Base-by-base conservation (phyloP, 352 stramenopile genomes). In the Peronospora farinosa region DNA sequence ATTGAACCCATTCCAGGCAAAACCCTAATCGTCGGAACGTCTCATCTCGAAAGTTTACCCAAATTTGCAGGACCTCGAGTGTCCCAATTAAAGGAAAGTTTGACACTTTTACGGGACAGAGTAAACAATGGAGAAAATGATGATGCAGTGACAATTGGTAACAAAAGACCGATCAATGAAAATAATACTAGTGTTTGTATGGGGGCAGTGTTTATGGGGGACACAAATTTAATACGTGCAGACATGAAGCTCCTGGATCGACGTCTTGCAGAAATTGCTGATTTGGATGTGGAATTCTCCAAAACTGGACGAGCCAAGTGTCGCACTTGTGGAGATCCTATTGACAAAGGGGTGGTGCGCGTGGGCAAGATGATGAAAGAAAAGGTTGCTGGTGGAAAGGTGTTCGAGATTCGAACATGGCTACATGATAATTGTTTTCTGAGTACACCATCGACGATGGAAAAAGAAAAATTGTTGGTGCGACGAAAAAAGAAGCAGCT, bases 161-260 rank as follows among this genome's bases (percentile, higher is more conserved):
- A 36, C n/a, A 48, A 56, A 30, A 41, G 56, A 41, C 19, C 6
- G 0, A 37, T 12, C 38, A 12, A 38, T n/a, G 16, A 41, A 23
- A 57, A 25, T 7, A n/a, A n/a, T 27, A 16, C 37, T n/a, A 41
- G 16, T 47, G 37, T 50, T 23, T 84, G 74, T 45, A 40, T 88
- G 1, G 80, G 80, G 7, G 74, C 75, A 2, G 50, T 91, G 2
- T 77, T 91, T 50, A 88, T 91, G 77, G 80, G 75, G 16, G 80
- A 91, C 40, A 88, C 60, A 4, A 88, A 91, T 56, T 49, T 91
- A 19, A 38, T 91, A 16, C 61, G 62, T 15, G 54, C 54, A 0
- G 80, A 91, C 40, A 69, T 86, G 59, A 79, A 73, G 40, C 46
- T 86, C 15, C 54, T 88, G 43, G 77, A 88, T 57, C 33, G 52